Percentiles rank a stretch among this genome's conserved stretches.
Conservation (phyloP, 768 basidiomycete genomes). For the Panaeolus cyanescens region DNA sequence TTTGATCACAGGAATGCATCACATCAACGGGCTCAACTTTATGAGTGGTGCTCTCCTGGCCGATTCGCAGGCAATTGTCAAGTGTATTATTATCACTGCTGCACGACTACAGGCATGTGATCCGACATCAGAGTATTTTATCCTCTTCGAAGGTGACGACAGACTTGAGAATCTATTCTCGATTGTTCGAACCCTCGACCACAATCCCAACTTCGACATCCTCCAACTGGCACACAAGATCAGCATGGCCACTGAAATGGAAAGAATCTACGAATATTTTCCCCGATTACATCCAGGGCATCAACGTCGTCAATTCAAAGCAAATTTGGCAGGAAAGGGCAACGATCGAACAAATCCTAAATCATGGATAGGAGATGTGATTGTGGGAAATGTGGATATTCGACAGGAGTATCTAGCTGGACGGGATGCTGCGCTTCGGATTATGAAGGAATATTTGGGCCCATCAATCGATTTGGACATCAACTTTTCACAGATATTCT, state of each 20-base stretch:
- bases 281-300: conserved; percentile 25
- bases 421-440: neutral
- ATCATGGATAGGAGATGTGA: neutral
- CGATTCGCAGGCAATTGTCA: conserved; percentile 27
- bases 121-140: conserved; percentile 12
- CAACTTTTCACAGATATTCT: conserved; percentile 10
- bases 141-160: conserved; percentile 25
- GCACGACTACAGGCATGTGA: conserved; percentile 23
- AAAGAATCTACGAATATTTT: conserved; percentile 16
- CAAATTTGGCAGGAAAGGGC: conserved; percentile 14
- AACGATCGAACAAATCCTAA: conserved; percentile 13
- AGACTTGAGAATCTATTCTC: conserved; percentile 27
- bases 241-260: conserved; percentile 16
- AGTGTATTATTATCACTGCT: conserved; percentile 22
- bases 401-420: neutral
- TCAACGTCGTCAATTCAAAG: no score
- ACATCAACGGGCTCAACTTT: conserved; percentile 12
- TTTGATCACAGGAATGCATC: conserved; percentile 17
- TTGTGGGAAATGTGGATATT: neutral
- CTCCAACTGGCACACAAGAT: conserved; percentile 21
- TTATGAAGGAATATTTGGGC: neutral
- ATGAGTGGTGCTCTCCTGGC: conserved; percentile 22
- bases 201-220: conserved; percentile 23
- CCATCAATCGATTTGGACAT: no score
- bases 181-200: conserved; percentile 19